Percentiles rank a stretch among this genome's conserved stretches.
These are phyloP conservation scores for Stephania japonica DNA, from an alignment of 164 flowering plant species.

Conservation along the genomic window DNA sequence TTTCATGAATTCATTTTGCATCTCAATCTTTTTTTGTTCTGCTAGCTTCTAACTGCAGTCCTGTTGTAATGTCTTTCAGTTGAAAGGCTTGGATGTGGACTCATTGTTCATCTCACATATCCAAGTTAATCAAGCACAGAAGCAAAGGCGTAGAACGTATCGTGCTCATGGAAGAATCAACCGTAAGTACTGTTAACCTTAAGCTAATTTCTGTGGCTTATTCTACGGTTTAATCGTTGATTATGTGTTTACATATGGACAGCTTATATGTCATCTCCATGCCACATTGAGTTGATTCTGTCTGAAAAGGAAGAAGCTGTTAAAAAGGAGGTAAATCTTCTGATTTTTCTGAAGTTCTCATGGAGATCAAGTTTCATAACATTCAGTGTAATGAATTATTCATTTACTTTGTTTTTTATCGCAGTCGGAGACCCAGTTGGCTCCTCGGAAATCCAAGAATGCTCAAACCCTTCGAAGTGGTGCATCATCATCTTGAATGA, in stretches of 20 bases:
- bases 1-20: not conserved
- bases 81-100: slow-evolving; percentile 86
- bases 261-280: slow-evolving; percentile 87
- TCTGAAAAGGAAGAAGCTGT: slow-evolving; percentile 79
- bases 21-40: not conserved
- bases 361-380: not conserved
- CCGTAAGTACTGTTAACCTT: slow-evolving; percentile 31
- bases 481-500: slow-evolving; percentile 40
- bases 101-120: slow-evolving; percentile 63
- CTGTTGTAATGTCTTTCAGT: slow-evolving; percentile 24
- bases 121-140: slow-evolving; percentile 87
- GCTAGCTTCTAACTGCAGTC: not conserved
- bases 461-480: slow-evolving; percentile 41
- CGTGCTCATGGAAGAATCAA: slow-evolving; percentile 93
- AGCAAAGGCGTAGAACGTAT: slow-evolving; percentile 81
- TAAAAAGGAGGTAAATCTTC: slow-evolving; percentile 55
- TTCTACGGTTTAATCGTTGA: not conserved
- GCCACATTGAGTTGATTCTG: slow-evolving; percentile 75
- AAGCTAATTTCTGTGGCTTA: not conserved
- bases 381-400: not conserved
- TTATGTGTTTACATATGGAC: slow-evolving; percentile 9
- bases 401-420: not conserved
- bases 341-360: not conserved
- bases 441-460: slow-evolving; percentile 48
- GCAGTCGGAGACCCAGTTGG: slow-evolving; percentile 65